Evolutionary conservation across 106 monocot genomes (phyloP), one percentile per base, ranked within the genome.

Genomic region (Ottelia alismoides): DNA sequence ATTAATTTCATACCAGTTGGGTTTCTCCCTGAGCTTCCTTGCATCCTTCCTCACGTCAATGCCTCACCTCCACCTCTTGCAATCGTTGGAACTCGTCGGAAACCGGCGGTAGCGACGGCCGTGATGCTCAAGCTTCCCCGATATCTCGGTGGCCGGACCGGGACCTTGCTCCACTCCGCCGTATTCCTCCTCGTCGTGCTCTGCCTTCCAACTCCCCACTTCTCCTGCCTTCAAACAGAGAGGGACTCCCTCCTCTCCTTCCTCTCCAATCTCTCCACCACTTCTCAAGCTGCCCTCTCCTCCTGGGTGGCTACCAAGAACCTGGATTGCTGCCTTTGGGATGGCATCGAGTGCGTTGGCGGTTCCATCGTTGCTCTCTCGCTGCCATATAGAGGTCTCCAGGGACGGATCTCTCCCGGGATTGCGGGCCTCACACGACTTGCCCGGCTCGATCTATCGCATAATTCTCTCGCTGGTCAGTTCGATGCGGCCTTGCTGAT

Each of bases 281-380:
- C 21, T 11, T n/a, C n/a, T n/a, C n/a, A n/a, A n/a, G n/a, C n/a
- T n/a, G 45, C 65, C 65, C 35, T 53, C 25, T 22, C 65, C 11
- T 10, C 21, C 27, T 43, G 27, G 26, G 21, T n/a, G 3, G 43
- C 25, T 1, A 25, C 2, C 16, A 17, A 29, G 29, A 9, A 16
- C 25, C n/a, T 14, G 3, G 57, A 77, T 52, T 77, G 76, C 56
- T 77, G 76, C 62, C 27, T 25, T 6, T 77, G 76, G 76, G 76
- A 77, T 51, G 76, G 76, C 0, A 62, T 77, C 21, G 28, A 40
- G 29, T 77, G 76, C 45, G 55, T 57, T 30, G 59, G 17, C 50
- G 66, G 49, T 27, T 57, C 61, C 10, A 49, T 77, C 31, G 61
- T 45, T 21, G 24, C 50, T 32, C 27, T 77, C 53, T 66, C 27